Evolutionary conservation across 805 yeast genomes (phyloP).

Genomic region (Pachysolen tannophilus): DNA sequence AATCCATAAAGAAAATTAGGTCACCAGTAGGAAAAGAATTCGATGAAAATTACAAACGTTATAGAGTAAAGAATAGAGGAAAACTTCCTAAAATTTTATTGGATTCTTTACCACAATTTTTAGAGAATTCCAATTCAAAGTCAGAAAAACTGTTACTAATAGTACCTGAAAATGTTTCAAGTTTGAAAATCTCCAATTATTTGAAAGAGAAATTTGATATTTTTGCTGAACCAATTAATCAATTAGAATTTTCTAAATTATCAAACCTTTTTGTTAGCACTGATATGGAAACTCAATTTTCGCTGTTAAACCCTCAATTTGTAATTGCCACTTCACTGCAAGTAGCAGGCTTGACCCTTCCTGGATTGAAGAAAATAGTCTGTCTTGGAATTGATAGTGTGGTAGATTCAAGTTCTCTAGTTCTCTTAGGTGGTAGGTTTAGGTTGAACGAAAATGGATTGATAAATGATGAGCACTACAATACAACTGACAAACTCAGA

Average conservation of each 20-base stretch:
- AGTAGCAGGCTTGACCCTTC: slow-evolving; percentile 20
- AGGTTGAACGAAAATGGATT: slow-evolving; percentile 9
- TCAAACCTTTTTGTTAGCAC: slow-evolving; percentile 4
- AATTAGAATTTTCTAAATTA: background rate
- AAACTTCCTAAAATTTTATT: background rate
- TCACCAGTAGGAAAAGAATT: slow-evolving; percentile 4
- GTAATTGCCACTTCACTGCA: slow-evolving; percentile 17
- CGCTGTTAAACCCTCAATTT: slow-evolving; percentile 11
- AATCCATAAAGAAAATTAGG: slow-evolving; percentile 1
- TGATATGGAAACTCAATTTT: slow-evolving; percentile 14
- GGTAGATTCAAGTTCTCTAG: slow-evolving; percentile 14
- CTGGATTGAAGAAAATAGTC: slow-evolving; percentile 18
- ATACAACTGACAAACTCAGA: background rate
- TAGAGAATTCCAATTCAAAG: background rate
- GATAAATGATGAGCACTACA: slow-evolving; percentile 1
- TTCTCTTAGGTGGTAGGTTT: slow-evolving; percentile 19
- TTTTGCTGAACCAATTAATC: background rate
- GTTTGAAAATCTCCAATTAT: background rate
- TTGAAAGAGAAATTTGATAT: background rate
- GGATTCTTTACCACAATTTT: background rate
- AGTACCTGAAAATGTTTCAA: slow-evolving; percentile 7
- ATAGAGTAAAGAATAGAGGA: slow-evolving; percentile 1
- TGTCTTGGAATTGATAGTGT: slow-evolving; percentile 25
- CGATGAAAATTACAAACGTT: slow-evolving; percentile 5
- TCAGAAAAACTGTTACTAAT: background rate